These are phyloP conservation scores for Leishmania braziliensis DNA, from an alignment of 208 protist species.

Conservation along the genomic window DNA sequence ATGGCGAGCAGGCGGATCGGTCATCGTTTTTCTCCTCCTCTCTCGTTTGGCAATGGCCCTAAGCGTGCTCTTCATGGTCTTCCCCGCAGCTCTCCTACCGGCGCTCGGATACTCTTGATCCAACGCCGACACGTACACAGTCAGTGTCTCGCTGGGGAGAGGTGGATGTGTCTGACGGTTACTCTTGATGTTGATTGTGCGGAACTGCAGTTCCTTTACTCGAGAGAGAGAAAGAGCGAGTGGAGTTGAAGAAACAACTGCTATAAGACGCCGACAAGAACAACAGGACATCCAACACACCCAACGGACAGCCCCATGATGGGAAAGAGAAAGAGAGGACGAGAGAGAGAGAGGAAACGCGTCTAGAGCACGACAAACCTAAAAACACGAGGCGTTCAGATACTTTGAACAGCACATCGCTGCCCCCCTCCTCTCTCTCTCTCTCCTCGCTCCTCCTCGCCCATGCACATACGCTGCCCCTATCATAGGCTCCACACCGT, in stretches of 20 bases:
- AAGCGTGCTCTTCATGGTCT: neutral
- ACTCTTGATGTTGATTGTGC: neutral
- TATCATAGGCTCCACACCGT: neutral
- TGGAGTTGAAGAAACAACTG: neutral
- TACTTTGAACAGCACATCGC: neutral
- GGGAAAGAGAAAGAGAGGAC: neutral
- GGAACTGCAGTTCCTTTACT: neutral
- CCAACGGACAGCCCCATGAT: neutral
- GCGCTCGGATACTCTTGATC: neutral
- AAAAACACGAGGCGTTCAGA: neutral
- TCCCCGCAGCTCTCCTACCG: neutral
- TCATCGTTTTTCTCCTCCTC: too few species aligned
- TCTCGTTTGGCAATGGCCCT: neutral
- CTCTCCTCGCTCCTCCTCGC: neutral
- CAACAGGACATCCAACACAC: neutral
- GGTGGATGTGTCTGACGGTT: neutral
- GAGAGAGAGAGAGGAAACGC: neutral
- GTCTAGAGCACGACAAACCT: neutral
- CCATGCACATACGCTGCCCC: neutral
- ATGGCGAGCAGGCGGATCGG: neutral
- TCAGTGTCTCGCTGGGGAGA: neutral
- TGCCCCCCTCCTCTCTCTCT: neutral
- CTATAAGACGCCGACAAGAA: neutral
- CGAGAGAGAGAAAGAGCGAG: neutral
- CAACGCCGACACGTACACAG: constrained; percentile 1